Evolutionary conservation across 441 rosid genomes (phyloP), one percentile per base, ranked within the genome.

Genomic region (Syzygium malaccense): DNA sequence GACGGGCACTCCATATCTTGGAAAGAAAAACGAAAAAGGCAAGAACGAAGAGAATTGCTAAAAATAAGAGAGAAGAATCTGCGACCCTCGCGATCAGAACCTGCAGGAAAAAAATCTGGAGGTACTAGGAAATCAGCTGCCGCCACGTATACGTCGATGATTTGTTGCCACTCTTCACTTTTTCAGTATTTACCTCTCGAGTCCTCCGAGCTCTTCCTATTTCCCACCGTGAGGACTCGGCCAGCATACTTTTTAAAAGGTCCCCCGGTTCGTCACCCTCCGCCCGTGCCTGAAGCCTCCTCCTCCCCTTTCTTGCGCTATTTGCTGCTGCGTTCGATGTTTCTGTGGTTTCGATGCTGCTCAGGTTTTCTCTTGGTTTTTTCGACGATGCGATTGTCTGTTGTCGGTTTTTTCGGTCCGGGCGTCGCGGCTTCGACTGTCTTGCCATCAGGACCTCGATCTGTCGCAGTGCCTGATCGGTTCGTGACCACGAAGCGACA

Each of bases 401-500:
- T 6, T 8, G 30, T 17, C 0, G 23, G 26, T 41, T 41, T 64
- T 64, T n/a, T 51, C 32, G 37, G 23, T 62, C 5, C 8, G n/a
- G 51, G 28, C 51, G 51, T 23, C n/a, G 51, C n/a, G 9, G 83
- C 83, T 75, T 75, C 83, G 20, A 55, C 89, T 88, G 89, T 88
- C 89, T 88, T 88, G 89, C 89, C 89, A 51, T 58, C 89, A 57
- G 89, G 89, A 88, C 56, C 75, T 45, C 37, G 55, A 13, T 68
- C 3, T 6, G 51, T 75, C 2, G 83, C 83, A 57, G 89, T 80
- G 86, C 89, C 89, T 58, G 89, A 55, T 80, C 75, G 89, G 89
- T 88, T 88, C 89, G 89, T 88, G 30, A 88, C 78, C 86, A 88
- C 1, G 89, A 88, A 88, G 89, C 89, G 83, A 75, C 53, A 75